Evolutionary conservation across 305 asterid species (phyloP).

Genomic region (Rubia balearica): DNA sequence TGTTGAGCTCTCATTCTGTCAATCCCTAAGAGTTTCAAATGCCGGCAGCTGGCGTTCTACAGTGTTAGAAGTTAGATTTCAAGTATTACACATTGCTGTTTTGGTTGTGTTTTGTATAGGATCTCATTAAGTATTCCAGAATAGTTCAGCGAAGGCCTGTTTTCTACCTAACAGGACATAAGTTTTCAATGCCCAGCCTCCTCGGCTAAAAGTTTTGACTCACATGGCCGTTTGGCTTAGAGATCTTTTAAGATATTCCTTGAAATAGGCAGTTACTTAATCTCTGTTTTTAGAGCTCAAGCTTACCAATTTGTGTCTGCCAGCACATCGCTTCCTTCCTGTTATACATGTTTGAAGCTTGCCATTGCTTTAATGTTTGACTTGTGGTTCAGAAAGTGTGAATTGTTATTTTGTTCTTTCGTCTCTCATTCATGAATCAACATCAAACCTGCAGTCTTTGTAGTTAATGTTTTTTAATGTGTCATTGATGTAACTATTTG

Average conservation of each 20-base stretch:
- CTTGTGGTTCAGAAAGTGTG: not conserved
- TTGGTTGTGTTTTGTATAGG: not conserved
- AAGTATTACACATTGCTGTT: not conserved
- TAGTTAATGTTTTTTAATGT: not conserved
- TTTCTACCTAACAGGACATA: not conserved
- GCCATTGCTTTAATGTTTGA: not conserved
- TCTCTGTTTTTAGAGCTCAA: not conserved
- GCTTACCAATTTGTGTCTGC: not conserved
- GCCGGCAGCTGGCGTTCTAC: not conserved
- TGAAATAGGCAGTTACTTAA: not conserved
- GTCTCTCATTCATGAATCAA: not conserved
- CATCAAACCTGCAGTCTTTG: not conserved
- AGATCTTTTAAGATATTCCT: not conserved
- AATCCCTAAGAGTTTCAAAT: not conserved
- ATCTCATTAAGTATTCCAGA: not conserved
- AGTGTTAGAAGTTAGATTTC: not conserved
- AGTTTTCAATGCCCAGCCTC: not conserved
- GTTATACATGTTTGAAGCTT: not conserved
- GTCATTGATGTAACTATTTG: not conserved
- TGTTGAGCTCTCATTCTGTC: not conserved
- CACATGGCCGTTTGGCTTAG: not conserved
- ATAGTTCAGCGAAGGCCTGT: not conserved
- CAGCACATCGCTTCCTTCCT: not conserved
- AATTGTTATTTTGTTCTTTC: not conserved
- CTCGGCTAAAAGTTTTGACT: not conserved